Evolutionary conservation across 2,329 filamentous ascomycete genomes (phyloP), one percentile per base, ranked within the genome.

Genomic region (Aspergillus alliaceus): DNA sequence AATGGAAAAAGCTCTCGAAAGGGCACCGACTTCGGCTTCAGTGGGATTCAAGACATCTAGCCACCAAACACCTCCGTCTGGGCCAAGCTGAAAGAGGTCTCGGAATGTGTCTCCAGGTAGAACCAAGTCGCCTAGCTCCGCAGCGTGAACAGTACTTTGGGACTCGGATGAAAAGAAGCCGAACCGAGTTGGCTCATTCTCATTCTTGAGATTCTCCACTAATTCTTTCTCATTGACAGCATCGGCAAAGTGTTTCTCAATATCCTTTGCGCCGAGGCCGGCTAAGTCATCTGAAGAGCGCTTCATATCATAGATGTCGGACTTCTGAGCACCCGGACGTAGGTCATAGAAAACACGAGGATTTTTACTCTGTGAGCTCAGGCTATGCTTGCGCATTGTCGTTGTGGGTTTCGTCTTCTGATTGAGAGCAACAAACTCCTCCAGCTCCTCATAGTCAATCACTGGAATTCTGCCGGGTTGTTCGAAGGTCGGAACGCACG

Each of bases 91-190:
- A 71, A 99, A 99, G 11, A 99, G 85, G 56, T 92, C 91, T 31
- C 91, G 88, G 66, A 98, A 90, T 57, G 89, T 90, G 72, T 97
- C 95, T 8, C 92, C 93, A 2, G 93, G 92, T 56, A 96, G 86
- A 4, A 97, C 84, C 8, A 97, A 83, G 66, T 93, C 93, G 20
- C 91, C 91, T 61, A 99, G 84, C 66, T 96, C 91, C 1, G 90
- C 85, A 15, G 93, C 91, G 70, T 97, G 93, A 59, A 98, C 91
- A 1, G 93, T 96, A 51, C 91, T 93, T 70, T 97, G 93, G 75
- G 91, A 89, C 54, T 95, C 91, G 0, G 95, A 97, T 0, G 93
- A 97, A 76, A 99, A 99, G 78, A 98, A 97, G 61, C 93, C 95
- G 79, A 96, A 98, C 4, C 93, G 86, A 70, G 93, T 95, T 31